Conservation (phyloP, 148 eudicot genomes). For the Cornus kousa region DNA sequence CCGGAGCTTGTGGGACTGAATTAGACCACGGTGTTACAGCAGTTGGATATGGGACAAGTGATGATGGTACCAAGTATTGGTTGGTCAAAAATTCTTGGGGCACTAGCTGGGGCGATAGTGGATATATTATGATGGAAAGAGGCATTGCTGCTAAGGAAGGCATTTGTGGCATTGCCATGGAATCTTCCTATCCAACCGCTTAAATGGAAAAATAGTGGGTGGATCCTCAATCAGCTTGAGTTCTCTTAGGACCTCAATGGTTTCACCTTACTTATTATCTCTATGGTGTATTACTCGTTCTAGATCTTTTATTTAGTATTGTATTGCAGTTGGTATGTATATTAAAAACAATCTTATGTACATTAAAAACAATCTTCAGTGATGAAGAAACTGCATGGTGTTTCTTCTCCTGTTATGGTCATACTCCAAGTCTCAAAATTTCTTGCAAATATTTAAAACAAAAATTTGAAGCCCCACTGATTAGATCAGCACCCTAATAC, state of each 20-base stretch:
- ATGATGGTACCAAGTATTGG: conserved; percentile 11
- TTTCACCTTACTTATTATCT: not conserved
- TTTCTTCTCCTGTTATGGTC: too few relatives aligned
- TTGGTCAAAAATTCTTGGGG: conserved; percentile 12
- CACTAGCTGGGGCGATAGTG: conserved; percentile 2
- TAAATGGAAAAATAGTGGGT: not conserved
- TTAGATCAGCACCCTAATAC: too few relatives aligned
- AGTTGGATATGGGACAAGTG: conserved; percentile 21
- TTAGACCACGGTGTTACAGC: conserved; percentile 26
- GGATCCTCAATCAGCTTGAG: not conserved
- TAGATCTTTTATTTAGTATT: too few relatives aligned
- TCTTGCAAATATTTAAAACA: too few relatives aligned
- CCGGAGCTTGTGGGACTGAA: conserved; percentile 18
- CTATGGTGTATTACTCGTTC: not conserved
- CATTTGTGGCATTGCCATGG: conserved; percentile 13
- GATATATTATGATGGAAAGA: conserved; percentile 11
- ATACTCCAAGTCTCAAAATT: not conserved
- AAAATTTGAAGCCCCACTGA: too few relatives aligned
- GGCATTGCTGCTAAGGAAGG: conserved; percentile 12
- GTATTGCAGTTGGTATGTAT: too few relatives aligned
- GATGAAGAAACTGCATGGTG: too few relatives aligned
- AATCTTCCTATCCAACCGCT: conserved; percentile 16
- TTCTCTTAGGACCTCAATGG: not conserved
- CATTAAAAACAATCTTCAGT: too few relatives aligned
- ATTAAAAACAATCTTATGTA: too few relatives aligned